Percentiles rank a stretch among this genome's conserved stretches.
Conservation (phyloP, 768 basidiomycete species). For the Calocera viscosa region DNA sequence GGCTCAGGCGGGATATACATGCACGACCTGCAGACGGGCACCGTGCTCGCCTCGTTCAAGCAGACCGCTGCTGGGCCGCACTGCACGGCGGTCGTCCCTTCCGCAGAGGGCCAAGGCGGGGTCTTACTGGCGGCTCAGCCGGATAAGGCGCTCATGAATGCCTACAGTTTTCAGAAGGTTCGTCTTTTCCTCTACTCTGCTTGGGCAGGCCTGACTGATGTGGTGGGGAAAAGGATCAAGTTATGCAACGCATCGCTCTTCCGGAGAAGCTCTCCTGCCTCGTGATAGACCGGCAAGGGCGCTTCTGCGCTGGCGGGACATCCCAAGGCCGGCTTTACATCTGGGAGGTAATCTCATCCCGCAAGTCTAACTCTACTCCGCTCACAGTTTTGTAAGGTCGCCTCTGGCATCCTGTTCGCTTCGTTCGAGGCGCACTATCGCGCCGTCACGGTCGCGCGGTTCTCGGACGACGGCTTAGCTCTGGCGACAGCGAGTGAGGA, state of each 20-base stretch:
- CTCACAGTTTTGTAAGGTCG: conserved; percentile 39
- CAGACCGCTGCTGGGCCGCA: conserved; percentile 56
- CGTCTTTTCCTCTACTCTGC: conserved; percentile 12
- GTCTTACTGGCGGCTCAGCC: conserved; percentile 73
- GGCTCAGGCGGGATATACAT: conserved; percentile 56
- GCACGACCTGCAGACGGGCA: conserved; percentile 71
- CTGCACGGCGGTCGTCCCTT: conserved; percentile 57
- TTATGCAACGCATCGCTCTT: conserved; percentile 69
- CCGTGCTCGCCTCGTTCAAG: conserved; percentile 73
- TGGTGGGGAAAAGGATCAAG: conserved; percentile 67
- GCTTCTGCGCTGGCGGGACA: conserved; percentile 79
- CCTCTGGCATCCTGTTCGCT: conserved; percentile 86
- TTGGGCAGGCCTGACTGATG: conserved; percentile 9
- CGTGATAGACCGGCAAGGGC: conserved; percentile 55
- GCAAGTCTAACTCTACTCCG: conserved; percentile 11
- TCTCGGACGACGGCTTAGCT: conserved; percentile 67
- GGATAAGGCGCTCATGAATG: conserved; percentile 77
- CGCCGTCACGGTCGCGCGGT: conserved; percentile 65
- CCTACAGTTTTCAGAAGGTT: conserved; percentile 91
- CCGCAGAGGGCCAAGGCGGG: conserved; percentile 63
- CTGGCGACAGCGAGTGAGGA: conserved; percentile 85
- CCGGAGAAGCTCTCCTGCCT: conserved; percentile 83
- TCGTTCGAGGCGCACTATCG: conserved; percentile 96
- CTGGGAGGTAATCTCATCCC: conserved; percentile 65
- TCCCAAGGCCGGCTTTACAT: conserved; percentile 79